Evolutionary conservation across 257 asterid genomes (phyloP), one percentile per base, ranked within the genome.

Genomic region (Primulina tabacum): DNA sequence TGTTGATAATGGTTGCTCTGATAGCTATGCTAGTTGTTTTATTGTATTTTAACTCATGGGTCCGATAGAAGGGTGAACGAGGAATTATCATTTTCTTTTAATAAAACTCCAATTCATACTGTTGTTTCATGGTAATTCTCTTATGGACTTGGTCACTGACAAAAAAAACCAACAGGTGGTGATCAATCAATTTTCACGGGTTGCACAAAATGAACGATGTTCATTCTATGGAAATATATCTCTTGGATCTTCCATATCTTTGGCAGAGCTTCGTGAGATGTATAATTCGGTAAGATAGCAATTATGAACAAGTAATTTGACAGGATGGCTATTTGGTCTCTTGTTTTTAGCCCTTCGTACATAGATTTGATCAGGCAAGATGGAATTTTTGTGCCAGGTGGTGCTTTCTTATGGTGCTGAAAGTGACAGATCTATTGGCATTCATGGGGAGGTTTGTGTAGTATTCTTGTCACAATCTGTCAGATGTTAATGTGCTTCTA

Each of bases 391-490:
- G 28, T 70, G 64, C 38, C 82, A 92, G 98, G 98, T 93, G 38
- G 90, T 93, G 67, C 96, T 90, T 85, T 85, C 96, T 28, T 93
- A 89, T 79, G 98, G 97, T 5, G 94, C 99, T 70, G 99, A 93
- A 85, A 91, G 96, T 80, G 99, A 93, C 72, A 80, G 95, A 75
- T 76, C 82, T 71, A 89, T 93, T 73, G 92, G 96, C 75, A 82
- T 89, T 77, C 88, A 90, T 24, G 92, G 96, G 81, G 96, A 93
- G 88, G 97, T 92, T 69, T 63, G 83, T 75, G 21, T 20, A 40
- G 3, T 43, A 43, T 43, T 43, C 17, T 43, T 38, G 7, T 38
- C 53, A 43, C n/a, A 14, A 7, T 11, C 6, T 8, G 17, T 12
- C 53, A 33, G 50, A 34, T 68, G 60, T 40, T 10, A 58, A 33